Evolutionary conservation across 2,329 filamentous ascomycete genomes (phyloP).

Genomic region (Aspergillus ochraceoroseus): DNA sequence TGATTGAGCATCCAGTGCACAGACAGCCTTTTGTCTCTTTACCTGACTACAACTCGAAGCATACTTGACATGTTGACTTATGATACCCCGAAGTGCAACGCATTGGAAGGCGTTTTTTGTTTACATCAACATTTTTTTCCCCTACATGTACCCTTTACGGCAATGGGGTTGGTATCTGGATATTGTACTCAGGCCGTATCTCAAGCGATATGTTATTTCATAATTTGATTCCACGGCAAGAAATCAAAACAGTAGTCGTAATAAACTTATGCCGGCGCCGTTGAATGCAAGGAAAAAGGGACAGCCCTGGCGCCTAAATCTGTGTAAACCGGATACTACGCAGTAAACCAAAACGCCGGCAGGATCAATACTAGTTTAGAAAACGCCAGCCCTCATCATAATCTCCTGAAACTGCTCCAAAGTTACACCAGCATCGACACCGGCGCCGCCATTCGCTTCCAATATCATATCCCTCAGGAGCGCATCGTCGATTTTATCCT

Average conservation of each 20-base stretch:
- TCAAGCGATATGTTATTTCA: no score
- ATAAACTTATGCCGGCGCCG: neutral
- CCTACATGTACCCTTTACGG: neutral
- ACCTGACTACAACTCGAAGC: neutral
- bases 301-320: no score
- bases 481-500: constrained; percentile 71
- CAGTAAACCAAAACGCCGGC: neutral
- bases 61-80: constrained; percentile 15
- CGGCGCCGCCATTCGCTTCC: constrained; percentile 80
- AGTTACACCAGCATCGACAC: constrained; percentile 65
- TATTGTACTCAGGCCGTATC: neutral
- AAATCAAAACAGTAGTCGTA: neutral
- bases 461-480: constrained; percentile 88
- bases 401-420: constrained; percentile 79
- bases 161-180: neutral
- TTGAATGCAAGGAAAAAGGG: no score
- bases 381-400: constrained; percentile 78
- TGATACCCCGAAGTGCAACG: constrained; percentile 20
- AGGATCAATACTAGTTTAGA: constrained; percentile 56
- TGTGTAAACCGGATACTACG: no score
- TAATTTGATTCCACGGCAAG: no score
- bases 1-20: constrained; percentile 9
- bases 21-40: neutral
- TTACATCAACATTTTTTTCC: neutral
- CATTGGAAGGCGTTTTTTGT: constrained; percentile 16